Evolutionary conservation across 805 yeast species (phyloP), one percentile per base, ranked within the genome.

Genomic region (Candida broadrunensis): DNA sequence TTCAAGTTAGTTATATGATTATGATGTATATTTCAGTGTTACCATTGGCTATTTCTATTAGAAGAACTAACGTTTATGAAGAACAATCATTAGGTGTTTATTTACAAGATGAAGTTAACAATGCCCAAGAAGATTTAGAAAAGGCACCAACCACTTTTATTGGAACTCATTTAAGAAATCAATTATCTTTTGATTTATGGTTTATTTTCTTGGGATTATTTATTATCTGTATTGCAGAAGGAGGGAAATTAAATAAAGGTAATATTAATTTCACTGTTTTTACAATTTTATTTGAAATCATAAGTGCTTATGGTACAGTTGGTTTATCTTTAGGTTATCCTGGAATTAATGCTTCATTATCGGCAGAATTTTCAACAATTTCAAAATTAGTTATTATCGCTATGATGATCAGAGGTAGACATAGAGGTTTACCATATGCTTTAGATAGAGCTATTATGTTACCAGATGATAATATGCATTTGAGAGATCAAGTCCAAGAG

Each of bases 21-120:
- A 91, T 93, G 98, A 93, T 93, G 99, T 93, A 93, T 65, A 89
- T 93, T 20, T 91, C 98, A 13, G 97, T 91, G 33, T 72, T 90
- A 57, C 99, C 99, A 1, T 70, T 93, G 51, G 99, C 99, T 24
- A 93, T 93, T 48, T 88, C 97, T 29, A 89, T 93, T 47, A 81
- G 99, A 67, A 78, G 97, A 60, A 93, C 99, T 15, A 93, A 93
- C 60, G 99, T 93, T 41, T 93, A 93, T 65, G 99, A 93, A 60
- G 99, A 93, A 55, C 98, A 89, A 58, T 86, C 97, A 0, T 66
- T 93, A 42, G 99, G 99, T n/a, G 76, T 89, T n/a, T 90, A 87
- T 56, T 55, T 66, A 13, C 56, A 56, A 33, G 74, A 66, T n/a
- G 61, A 62, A 7, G 58, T 58, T 2, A 60, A 55, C 30, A 61